A percentile compares a stretch with the other conserved stretches of the same genome.
Conservation (phyloP, 2,329 filamentous ascomycete species). For the Talaromyces sp. region DNA sequence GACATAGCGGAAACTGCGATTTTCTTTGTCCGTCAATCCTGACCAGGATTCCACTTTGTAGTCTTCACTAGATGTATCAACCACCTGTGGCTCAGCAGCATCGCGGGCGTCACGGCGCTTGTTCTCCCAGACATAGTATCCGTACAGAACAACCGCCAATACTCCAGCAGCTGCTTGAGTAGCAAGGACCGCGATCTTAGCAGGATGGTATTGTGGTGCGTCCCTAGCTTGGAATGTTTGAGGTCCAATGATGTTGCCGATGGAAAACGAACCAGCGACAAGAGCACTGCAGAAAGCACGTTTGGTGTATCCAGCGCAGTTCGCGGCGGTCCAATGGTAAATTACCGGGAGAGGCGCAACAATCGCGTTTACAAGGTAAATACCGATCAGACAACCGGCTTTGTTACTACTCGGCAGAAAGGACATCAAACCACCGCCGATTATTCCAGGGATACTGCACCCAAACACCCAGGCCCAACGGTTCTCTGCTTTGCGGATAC, state of each 20-base stretch:
- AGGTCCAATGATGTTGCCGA: conserved; percentile 48
- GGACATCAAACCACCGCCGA: conserved; percentile 41
- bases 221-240: conserved; percentile 45
- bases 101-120: conserved; percentile 24
- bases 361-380: conserved; percentile 47
- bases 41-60: conserved; percentile 24
- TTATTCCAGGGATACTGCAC: conserved; percentile 47
- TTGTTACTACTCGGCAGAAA: conserved; percentile 40
- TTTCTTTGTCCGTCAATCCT: conserved; percentile 36
- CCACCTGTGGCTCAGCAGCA: conserved; percentile 15
- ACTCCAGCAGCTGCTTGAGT: conserved; percentile 33
- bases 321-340: conserved; percentile 48
- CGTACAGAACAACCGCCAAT: conserved; percentile 29
- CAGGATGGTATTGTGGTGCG: conserved; percentile 43
- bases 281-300: conserved; percentile 49
- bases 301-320: conserved; percentile 51
- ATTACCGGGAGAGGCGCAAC: conserved; percentile 45
- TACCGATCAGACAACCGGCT: conserved; percentile 42
- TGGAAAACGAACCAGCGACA: conserved; percentile 43
- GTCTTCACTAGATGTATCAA: conserved; percentile 23
- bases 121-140: conserved; percentile 34
- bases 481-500: conserved; percentile 39
- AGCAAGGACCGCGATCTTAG: conserved; percentile 42
- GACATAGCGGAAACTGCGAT: conserved; percentile 33
- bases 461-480: conserved; percentile 44